phyloP scores from a whole-genome alignment of 2,329 filamentous ascomycete genomes.

The Zymoseptoria crescenta region DNA sequence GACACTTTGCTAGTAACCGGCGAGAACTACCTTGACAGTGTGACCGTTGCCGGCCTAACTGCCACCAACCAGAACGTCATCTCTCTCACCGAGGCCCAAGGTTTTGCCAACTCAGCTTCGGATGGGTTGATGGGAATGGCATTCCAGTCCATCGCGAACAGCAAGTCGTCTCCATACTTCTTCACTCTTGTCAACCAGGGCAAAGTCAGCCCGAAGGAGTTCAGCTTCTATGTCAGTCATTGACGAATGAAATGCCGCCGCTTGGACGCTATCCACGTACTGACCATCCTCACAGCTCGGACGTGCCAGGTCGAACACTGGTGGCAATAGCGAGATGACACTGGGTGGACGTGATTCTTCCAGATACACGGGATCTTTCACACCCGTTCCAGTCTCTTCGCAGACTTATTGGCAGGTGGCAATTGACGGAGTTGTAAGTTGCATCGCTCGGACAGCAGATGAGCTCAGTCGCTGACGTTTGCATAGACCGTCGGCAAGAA shows the following conservation, averaged over 20 bases:
- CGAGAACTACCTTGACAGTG: conserved; percentile 22
- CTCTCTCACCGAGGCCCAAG: conserved; percentile 20
- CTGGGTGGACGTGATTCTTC: conserved; percentile 19
- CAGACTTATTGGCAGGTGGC: conserved; percentile 24
- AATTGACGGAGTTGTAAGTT: conserved; percentile 16
- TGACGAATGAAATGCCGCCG: neutral
- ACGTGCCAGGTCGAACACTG: conserved; percentile 15
- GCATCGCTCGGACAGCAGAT: neutral
- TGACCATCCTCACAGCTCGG: conserved; percentile 9
- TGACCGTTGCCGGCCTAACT: conserved; percentile 19
- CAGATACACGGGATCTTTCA: conserved; percentile 19
- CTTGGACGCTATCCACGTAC: neutral
- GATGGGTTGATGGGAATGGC: conserved; percentile 21
- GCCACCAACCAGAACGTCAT: conserved; percentile 20
- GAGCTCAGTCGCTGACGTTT: neutral
- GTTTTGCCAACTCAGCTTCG: conserved; percentile 17
- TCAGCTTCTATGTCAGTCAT: conserved; percentile 19
- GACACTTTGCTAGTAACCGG: conserved; percentile 11
- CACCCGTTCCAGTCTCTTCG: conserved; percentile 19
- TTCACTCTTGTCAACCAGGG: conserved; percentile 21
- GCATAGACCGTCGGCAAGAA: conserved; percentile 8
- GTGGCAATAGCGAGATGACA: conserved; percentile 18
- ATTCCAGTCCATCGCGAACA: conserved; percentile 13
- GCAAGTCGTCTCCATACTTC: conserved; percentile 17
- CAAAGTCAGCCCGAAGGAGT: conserved; percentile 19